Evolutionary conservation across 345 rosid species (phyloP).

Genomic region (Salix udensis): DNA sequence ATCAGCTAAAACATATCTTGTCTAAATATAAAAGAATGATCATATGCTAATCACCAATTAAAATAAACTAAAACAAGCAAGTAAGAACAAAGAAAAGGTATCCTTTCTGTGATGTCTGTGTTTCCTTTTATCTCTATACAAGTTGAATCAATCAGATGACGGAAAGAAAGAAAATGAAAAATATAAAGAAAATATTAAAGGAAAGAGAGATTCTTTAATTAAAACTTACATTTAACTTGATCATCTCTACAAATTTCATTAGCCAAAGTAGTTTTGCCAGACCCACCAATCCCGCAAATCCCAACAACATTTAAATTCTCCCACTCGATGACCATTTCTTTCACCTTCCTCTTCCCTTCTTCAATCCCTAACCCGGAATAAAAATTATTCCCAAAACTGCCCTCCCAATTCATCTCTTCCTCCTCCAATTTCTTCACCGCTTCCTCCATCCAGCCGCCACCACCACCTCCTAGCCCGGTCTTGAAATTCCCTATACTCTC

Average conservation of each 20-base stretch:
- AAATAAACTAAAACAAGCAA: neutral
- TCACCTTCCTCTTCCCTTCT: constrained; percentile 63
- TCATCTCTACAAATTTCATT: constrained; percentile 55
- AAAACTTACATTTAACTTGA: constrained; percentile 54
- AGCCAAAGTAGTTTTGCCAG: constrained; percentile 88
- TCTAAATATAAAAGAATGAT: neutral
- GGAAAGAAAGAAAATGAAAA: neutral
- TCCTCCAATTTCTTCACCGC: constrained; percentile 50
- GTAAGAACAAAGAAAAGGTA: neutral
- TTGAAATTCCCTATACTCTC: constrained; percentile 54
- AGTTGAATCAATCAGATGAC: neutral
- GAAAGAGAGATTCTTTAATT: neutral
- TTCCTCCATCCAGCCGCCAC: constrained; percentile 46
- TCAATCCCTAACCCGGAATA: constrained; percentile 45
- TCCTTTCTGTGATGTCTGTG: neutral
- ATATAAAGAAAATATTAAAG: neutral
- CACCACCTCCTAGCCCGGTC: constrained; percentile 44
- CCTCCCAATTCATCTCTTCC: constrained; percentile 39
- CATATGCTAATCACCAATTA: neutral
- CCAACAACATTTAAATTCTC: constrained; percentile 45
- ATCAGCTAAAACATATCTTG: neutral
- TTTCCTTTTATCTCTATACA: no score
- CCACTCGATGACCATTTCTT: constrained; percentile 58
- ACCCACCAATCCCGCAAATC: constrained; percentile 80
- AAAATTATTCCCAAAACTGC: constrained; percentile 26